Percentiles rank a stretch among this genome's conserved stretches.
Conservation (phyloP, 1,284 basidiomycete genomes). For the Cystobasidium slooffiae region DNA sequence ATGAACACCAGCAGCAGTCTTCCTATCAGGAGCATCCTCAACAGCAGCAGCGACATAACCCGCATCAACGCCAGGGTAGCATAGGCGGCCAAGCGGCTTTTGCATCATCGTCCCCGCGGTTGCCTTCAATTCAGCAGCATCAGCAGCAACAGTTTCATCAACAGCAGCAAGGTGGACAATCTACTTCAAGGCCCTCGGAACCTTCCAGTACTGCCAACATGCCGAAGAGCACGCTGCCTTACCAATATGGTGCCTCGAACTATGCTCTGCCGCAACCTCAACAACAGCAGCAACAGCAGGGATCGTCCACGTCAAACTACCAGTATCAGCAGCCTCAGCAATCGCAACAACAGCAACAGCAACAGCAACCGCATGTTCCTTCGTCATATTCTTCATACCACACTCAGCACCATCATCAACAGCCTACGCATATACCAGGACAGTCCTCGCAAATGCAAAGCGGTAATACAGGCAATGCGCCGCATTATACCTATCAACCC, state of each 20-base stretch:
- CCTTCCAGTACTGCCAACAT: background rate
- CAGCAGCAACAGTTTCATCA: constrained; percentile 15
- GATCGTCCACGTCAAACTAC: background rate
- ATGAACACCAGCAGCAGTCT: no score
- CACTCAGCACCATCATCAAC: no score
- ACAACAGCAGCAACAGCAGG: constrained; percentile 3
- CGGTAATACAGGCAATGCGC: constrained; percentile 6
- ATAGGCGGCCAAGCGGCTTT: background rate
- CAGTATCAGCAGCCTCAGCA: constrained; percentile 4
- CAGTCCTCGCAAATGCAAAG: background rate
- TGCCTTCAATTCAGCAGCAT: constrained; percentile 16
- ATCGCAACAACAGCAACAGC: background rate
- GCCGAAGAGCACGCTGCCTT: constrained; percentile 4
- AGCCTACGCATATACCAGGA: no score
- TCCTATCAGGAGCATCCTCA: background rate
- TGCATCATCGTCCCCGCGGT: constrained; percentile 5
- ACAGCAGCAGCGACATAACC: background rate
- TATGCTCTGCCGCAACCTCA: constrained; percentile 18
- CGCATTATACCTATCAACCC: constrained; percentile 8
- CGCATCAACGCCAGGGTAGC: background rate
- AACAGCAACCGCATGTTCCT: background rate
- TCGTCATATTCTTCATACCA: background rate
- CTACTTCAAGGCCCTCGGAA: no score
- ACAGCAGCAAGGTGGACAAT: background rate
- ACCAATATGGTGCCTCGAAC: constrained; percentile 19